phyloP scores from a whole-genome alignment of 352 stramenopile genomes.

The Phytophthora chlamydospora region DNA sequence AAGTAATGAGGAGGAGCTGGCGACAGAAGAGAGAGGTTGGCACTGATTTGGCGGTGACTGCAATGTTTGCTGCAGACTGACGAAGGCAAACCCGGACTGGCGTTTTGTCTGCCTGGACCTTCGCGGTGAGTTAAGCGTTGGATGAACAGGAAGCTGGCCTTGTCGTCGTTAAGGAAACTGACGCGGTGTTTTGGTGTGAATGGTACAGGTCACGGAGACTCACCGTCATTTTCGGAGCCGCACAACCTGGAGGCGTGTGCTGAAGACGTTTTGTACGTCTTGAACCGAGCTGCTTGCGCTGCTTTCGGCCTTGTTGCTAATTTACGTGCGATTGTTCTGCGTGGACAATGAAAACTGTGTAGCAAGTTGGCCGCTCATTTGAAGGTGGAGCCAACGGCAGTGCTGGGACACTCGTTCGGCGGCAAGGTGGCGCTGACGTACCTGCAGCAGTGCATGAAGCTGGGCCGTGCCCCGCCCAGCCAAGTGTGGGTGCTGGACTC shows the following conservation, averaged over 20 bases:
- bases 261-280: slow-evolving; percentile 68
- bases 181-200: not conserved
- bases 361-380: slow-evolving; percentile 61
- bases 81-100: slow-evolving; percentile 70
- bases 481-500: slow-evolving; percentile 81
- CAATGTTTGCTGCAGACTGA: slow-evolving; percentile 41
- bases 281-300: not conserved
- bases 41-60: slow-evolving; percentile 1
- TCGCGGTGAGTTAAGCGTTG: slow-evolving; percentile 46
- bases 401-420: slow-evolving; percentile 81
- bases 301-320: slow-evolving; percentile 1
- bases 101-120: slow-evolving; percentile 71
- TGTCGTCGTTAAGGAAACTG: slow-evolving; percentile 1
- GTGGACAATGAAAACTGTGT: not conserved
- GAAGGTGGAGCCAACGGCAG: slow-evolving; percentile 58
- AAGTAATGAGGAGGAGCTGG: slow-evolving; percentile 37
- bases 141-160: not conserved
- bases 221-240: slow-evolving; percentile 62
- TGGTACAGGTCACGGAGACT: slow-evolving; percentile 69
- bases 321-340: not conserved
- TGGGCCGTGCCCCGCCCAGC: slow-evolving; percentile 44
- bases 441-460: slow-evolving; percentile 54
- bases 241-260: slow-evolving; percentile 72
- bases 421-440: slow-evolving; percentile 82
- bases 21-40: not conserved